Conservation (phyloP, 768 basidiomycete species). For the Pisolithus albus region DNA sequence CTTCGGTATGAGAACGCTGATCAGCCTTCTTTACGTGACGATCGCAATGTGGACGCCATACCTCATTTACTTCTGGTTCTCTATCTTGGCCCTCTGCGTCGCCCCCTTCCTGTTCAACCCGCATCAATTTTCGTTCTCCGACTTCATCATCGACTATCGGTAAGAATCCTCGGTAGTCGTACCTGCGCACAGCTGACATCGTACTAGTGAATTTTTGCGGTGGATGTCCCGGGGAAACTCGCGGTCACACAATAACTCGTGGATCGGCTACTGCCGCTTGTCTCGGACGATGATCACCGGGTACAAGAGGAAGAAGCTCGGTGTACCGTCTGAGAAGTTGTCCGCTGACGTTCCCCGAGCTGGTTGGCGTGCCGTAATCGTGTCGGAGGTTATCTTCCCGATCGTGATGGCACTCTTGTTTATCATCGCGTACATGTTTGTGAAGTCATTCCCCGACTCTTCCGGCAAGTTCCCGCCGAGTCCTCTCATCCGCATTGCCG, state of each 20-base stretch:
- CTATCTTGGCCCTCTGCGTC: conserved; percentile 84
- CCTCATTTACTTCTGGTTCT: conserved; percentile 97
- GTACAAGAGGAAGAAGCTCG: conserved; percentile 98
- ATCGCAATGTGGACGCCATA: conserved; percentile 87
- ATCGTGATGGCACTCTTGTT: conserved; percentile 80
- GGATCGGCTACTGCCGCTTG: conserved; percentile 98
- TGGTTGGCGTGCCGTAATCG: conserved; percentile 82
- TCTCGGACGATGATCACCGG: conserved; percentile 99
- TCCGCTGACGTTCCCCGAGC: conserved; percentile 94
- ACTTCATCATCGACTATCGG: conserved; percentile 96
- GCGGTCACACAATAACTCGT: conserved; percentile 92
- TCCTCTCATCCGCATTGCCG: conserved; percentile 86
- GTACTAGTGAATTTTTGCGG: conserved; percentile 82
- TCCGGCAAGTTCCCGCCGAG: conserved; percentile 63
- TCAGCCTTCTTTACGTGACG: conserved; percentile 92
- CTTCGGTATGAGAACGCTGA: conserved; percentile 86
- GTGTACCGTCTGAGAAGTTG: conserved; percentile 94
- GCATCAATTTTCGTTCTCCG: conserved; percentile 97
- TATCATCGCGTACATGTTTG: conserved; percentile 86
- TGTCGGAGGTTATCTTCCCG: conserved; percentile 84
- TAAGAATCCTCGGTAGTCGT: conserved; percentile 24
- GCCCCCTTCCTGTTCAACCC: conserved; percentile 99
- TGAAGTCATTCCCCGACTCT: conserved; percentile 73
- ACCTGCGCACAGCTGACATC: background rate
- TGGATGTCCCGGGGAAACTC: conserved; percentile 99